Evolutionary conservation across 2,329 filamentous ascomycete genomes (phyloP), one percentile per base, ranked within the genome.

Genomic region (Penicillium sp.): DNA sequence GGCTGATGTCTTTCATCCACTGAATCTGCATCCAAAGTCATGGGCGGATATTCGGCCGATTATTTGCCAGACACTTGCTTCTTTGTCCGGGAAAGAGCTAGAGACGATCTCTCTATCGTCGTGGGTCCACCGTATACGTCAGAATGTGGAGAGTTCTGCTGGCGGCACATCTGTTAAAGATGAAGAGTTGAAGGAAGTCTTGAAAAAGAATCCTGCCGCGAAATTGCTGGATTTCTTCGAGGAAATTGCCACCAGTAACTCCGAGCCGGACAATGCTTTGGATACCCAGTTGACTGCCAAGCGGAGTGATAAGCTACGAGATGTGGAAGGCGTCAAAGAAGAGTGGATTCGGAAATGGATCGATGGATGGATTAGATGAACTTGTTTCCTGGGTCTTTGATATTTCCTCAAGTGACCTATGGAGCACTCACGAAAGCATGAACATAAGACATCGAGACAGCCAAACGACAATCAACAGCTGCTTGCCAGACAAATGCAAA

Each of bases 311-410:
- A 54, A 48, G 3, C 36, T 67, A 15, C 44, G 47, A 11, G 26
- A 35, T 1, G 39, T 66, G 33, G 32, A 47, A 6, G 46, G 52
- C 2, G 46, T 68, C 1, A 54, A 45, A 13, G 7, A 33, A 1
- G 50, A 56, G 14, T 67, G 56, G 62, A 51, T 68, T 43, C 31
- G 36, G 4, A 59, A 57, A 37, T 68, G 62, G 62, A 41, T 65
- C 16, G 25, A 41, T 0, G 57, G 66, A 37, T 68, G 59, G 65
- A 4, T 27, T 11, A 5, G n/a, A 27, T 27, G n/a, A n/a, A 4
- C 10, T 11, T 27, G 4, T 13, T 38, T 42, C 10, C 4, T 13
- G 10, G 4, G 11, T 27, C n/a, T 5, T 9, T 22, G 9, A 5
- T 5, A 22, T 22, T 22, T 22, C 18, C n/a, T n/a, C n/a, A n/a